Conservation (phyloP, 2,329 filamentous ascomycete species). For the Alternaria sp. region DNA sequence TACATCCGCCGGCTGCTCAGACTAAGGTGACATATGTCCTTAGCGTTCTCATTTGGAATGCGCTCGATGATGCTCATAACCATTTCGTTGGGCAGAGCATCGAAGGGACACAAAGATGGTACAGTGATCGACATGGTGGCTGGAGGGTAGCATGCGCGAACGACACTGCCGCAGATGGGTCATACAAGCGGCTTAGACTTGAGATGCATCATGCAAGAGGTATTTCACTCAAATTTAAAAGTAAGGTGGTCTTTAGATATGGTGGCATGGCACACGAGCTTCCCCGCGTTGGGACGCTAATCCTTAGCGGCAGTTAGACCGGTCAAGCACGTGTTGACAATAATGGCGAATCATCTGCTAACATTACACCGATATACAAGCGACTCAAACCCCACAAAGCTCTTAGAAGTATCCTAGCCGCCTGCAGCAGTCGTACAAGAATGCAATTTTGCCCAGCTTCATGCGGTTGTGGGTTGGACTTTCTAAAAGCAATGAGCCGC, state of each 20-base stretch:
- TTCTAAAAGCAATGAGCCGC: not conserved
- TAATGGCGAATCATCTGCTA: not conserved
- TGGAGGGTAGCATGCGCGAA: not conserved
- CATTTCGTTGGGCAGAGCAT: slow-evolving; percentile 8
- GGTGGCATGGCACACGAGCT: not conserved
- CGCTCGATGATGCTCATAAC: slow-evolving; percentile 8
- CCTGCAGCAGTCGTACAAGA: not conserved
- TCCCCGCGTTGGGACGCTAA: slow-evolving; percentile 5
- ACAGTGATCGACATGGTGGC: not conserved
- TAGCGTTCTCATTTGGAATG: slow-evolving; percentile 1
- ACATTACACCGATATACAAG: not conserved
- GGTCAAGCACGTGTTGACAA: not conserved
- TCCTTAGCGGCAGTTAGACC: not conserved
- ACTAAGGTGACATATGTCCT: slow-evolving; percentile 4
- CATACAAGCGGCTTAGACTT: not conserved
- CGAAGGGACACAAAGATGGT: not conserved
- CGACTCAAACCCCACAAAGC: not conserved
- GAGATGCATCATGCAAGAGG: not conserved
- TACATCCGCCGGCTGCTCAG: slow-evolving; percentile 10
- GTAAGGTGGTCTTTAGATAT: not conserved
- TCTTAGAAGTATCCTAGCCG: not conserved
- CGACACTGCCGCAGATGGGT: not conserved
- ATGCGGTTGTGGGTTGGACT: not conserved
- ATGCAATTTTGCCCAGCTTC: not conserved
- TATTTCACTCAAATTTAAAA: not conserved